Evolutionary conservation across 495 filamentous ascomycete species (phyloP).

Genomic region (Penicillium bovifimosum): DNA sequence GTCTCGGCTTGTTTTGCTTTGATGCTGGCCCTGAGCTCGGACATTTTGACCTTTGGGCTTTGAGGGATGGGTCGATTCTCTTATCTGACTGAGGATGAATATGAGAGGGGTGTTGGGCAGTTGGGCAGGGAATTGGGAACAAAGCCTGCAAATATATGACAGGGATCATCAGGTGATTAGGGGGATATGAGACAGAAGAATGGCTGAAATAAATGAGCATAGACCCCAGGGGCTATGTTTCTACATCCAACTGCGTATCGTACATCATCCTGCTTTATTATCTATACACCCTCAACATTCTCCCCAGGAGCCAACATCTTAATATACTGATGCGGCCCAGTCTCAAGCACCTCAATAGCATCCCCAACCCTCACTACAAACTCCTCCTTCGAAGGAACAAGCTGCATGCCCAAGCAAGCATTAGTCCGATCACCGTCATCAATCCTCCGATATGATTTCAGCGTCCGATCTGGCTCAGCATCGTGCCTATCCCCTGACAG

Average conservation of each 20-base stretch:
- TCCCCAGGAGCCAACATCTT: constrained; percentile 42
- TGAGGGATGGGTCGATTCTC: too few relatives aligned
- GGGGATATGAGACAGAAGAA: too few relatives aligned
- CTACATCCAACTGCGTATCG: too few relatives aligned
- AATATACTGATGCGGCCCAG: constrained; percentile 59
- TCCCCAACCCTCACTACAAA: constrained; percentile 55
- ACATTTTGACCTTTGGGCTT: too few relatives aligned
- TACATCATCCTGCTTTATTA: background rate
- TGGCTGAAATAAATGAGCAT: too few relatives aligned
- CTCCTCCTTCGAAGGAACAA: constrained; percentile 24
- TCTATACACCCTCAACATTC: constrained; percentile 32
- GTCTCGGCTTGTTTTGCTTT: background rate
- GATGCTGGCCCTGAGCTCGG: too few relatives aligned
- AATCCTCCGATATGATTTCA: constrained; percentile 64
- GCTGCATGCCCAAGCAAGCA: constrained; percentile 74
- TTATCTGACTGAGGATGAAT: too few relatives aligned
- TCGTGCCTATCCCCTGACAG: constrained; percentile 63
- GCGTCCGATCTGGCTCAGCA: constrained; percentile 65
- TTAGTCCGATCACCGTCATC: constrained; percentile 64
- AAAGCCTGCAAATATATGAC: too few relatives aligned
- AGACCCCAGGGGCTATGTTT: too few relatives aligned
- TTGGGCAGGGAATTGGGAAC: too few relatives aligned
- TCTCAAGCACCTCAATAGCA: constrained; percentile 52
- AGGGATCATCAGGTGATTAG: too few relatives aligned
- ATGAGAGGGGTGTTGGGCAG: too few relatives aligned